These are phyloP conservation scores for Phytopythium cucurbitacearum DNA, from an alignment of 352 stramenopile species.

Conservation along the genomic window DNA sequence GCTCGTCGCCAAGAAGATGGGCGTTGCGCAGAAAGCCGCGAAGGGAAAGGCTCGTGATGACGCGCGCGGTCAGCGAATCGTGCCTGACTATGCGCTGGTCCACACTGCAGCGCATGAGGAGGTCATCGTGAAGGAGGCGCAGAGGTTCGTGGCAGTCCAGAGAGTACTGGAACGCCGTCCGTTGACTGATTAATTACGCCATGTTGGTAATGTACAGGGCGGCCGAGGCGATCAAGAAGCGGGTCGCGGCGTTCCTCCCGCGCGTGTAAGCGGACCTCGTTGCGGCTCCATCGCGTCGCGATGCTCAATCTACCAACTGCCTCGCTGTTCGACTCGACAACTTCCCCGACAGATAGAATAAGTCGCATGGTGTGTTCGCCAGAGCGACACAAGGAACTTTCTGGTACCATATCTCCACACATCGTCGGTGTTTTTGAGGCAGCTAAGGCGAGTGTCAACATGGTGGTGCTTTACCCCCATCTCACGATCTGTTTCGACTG, in stretches of 20 bases:
- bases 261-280: constrained; percentile 13
- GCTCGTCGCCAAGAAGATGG: constrained; percentile 44
- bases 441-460: too few species aligned
- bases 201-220: constrained; percentile 11
- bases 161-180: not conserved
- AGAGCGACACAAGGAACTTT: too few species aligned
- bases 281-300: too few species aligned
- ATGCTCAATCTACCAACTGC: too few species aligned
- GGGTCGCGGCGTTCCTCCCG: constrained; percentile 26
- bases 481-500: too few species aligned
- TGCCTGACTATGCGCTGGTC: constrained; percentile 64
- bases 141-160: constrained; percentile 22
- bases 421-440: too few species aligned
- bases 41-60: constrained; percentile 70
- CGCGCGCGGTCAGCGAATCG: constrained; percentile 59
- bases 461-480: too few species aligned
- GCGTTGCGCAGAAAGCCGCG: constrained; percentile 54
- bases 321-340: too few species aligned
- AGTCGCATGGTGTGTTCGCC: too few species aligned
- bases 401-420: too few species aligned
- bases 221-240: constrained; percentile 21
- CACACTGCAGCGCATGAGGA: constrained; percentile 49
- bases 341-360: too few species aligned
- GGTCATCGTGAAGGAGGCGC: constrained; percentile 35
- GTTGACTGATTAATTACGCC: constrained; percentile 7